Percentiles rank a stretch among this genome's conserved stretches.
Evolutionary conservation across 2,329 filamentous ascomycete species (phyloP).

Genomic region (Aaosphaeria pasadenensis): DNA sequence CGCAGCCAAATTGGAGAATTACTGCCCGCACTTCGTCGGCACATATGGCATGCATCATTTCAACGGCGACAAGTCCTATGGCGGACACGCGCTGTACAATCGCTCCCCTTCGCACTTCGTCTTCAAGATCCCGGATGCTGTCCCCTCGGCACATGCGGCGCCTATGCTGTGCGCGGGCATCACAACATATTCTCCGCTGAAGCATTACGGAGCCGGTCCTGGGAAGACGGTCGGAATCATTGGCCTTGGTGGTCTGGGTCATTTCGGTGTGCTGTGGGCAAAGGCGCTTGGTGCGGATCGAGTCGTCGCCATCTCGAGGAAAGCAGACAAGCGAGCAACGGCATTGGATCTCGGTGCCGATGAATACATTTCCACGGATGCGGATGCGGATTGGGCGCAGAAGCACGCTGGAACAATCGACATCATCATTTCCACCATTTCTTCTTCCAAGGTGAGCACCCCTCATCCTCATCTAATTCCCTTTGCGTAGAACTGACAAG

Average conservation of each 20-base stretch:
- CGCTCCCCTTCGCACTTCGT: conserved; percentile 49
- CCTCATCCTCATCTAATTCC: conserved; percentile 45
- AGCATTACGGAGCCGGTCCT: conserved; percentile 36
- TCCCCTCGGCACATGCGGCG: conserved; percentile 39
- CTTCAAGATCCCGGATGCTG: conserved; percentile 39
- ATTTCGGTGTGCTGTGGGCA: conserved; percentile 72
- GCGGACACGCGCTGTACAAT: conserved; percentile 54
- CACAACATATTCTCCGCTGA: conserved; percentile 43
- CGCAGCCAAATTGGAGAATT: conserved; percentile 36
- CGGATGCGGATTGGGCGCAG: conserved; percentile 31
- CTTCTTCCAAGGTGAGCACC: conserved; percentile 47
- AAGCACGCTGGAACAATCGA: conserved; percentile 31
- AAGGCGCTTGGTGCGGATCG: conserved; percentile 70
- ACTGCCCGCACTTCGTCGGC: conserved; percentile 40
- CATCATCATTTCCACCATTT: conserved; percentile 41
- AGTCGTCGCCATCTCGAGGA: conserved; percentile 62
- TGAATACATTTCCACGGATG: conserved; percentile 53
- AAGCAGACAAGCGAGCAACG: conserved; percentile 62
- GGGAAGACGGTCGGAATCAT: conserved; percentile 61
- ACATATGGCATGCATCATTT: conserved; percentile 56
- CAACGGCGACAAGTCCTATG: conserved; percentile 61
- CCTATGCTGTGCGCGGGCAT: conserved; percentile 45
- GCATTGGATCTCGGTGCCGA: conserved; percentile 58
- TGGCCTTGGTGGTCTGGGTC: conserved; percentile 61
- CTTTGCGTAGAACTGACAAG: conserved; percentile 43